Percentiles rank a stretch among this genome's conserved stretches.
Conservation (phyloP, 306 rosid genomes). For the Quercus agrifolia region DNA sequence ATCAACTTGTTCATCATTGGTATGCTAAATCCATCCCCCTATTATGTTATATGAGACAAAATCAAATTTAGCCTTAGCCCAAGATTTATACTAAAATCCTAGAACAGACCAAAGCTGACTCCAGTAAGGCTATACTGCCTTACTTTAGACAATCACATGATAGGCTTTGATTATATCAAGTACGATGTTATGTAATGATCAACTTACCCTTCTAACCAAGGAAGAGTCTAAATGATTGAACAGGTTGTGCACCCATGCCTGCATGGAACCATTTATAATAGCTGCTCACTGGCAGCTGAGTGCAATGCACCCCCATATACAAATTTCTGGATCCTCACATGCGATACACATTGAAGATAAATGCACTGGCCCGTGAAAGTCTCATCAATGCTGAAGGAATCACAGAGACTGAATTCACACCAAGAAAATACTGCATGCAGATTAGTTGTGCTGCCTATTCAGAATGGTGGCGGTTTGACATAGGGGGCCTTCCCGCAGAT, state of each 20-base stretch:
- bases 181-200: neutral
- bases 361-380: conserved; percentile 29
- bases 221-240: neutral
- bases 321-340: conserved; percentile 40
- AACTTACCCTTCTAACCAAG: neutral
- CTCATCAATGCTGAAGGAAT: conserved; percentile 31
- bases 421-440: conserved; percentile 36
- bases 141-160: too few species aligned
- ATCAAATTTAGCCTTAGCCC: neutral
- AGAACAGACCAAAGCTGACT: too few species aligned
- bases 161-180: too few species aligned
- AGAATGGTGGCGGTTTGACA: conserved; percentile 39
- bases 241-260: conserved; percentile 46
- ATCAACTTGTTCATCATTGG: conserved; percentile 44
- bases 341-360: conserved; percentile 38
- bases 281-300: conserved; percentile 43
- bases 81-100: neutral
- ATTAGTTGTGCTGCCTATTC: conserved; percentile 27
- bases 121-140: too few species aligned
- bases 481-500: conserved; percentile 38
- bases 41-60: neutral
- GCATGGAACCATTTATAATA: conserved; percentile 38
- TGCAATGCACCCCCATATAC: conserved; percentile 47
- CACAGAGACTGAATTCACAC: conserved; percentile 28
- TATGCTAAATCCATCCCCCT: neutral